Evolutionary conservation across 1,284 basidiomycete species (phyloP), one percentile per base, ranked within the genome.

Genomic region (Xerocomus amazonicus): DNA sequence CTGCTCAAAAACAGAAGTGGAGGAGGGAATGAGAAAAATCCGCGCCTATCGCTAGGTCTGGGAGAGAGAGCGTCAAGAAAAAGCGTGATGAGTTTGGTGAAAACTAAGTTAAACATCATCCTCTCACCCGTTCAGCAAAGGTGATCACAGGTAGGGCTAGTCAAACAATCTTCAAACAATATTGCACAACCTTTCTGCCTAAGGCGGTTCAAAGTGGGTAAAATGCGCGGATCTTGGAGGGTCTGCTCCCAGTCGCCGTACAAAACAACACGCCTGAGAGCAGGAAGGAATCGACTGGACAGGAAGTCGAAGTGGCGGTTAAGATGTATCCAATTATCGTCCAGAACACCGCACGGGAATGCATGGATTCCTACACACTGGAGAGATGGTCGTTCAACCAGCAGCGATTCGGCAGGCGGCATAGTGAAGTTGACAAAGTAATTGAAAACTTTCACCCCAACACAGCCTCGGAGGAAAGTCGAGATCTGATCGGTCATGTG

Each of bases 351-450:
- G 50, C 78, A 80, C 14, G 72, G 66, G 32, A 69, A 69, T 26
- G 77, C 71, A 51, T 83, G 76, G 14, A 85, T 60, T 19, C 80
- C 74, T 26, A 85, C 62, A 35, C 70, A 72, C 27, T 61, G 58
- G 38, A 84, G 58, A 16, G 68, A 66, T 3, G 60, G 35, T 41
- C 77, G 72, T 9, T 61, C 58, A 10, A 56, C 56, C 10, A 63
- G 45, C 16, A 31, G 32, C 6, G 51, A 13, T 38, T 51, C 54
- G 38, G 14, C 14, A 19, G 75, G 72, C 8, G 66, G 56, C 17
- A 60, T 53, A 1, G 80, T 79, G 68, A 81, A 83, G 61, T 78
- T 73, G 37, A 80, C 47, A 60, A 76, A 76, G 59, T 80, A 84
- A 62, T 83, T 78, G 56, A 87, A 62, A 54, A 75, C 70, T 51